Percentiles rank a stretch among this genome's conserved stretches.
phyloP scores from a whole-genome alignment of 176 grass and related monocot species.

The Ensete glaucum region DNA sequence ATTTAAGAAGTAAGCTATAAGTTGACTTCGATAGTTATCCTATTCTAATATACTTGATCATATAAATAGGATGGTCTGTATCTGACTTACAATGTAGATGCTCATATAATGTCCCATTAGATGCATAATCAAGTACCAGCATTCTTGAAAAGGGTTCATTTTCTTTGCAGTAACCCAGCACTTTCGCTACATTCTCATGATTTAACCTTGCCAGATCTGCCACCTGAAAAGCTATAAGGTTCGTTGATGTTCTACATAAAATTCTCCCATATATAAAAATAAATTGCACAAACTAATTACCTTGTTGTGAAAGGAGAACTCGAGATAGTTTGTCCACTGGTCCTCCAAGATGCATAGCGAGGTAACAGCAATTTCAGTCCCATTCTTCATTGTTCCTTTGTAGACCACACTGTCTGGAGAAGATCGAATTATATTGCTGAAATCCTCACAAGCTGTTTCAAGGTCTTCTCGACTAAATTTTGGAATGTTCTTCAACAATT shows the following conservation, averaged over 20 bases:
- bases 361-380: conserved; percentile 80
- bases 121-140: conserved; percentile 85
- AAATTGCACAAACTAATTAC: conserved; percentile 19
- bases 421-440: conserved; percentile 97
- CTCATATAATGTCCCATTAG: conserved; percentile 86
- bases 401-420: conserved; percentile 65
- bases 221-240: conserved; percentile 36
- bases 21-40: background rate
- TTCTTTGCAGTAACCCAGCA: conserved; percentile 89
- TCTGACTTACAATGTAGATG: conserved; percentile 70
- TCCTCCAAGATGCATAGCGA: conserved; percentile 61
- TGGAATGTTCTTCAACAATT: conserved; percentile 64
- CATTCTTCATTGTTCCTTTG: conserved; percentile 87
- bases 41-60: background rate
- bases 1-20: conserved; percentile 1
- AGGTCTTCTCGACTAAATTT: conserved; percentile 72
- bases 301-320: conserved; percentile 87
- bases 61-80: background rate
- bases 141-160: conserved; percentile 84
- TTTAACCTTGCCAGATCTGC: conserved; percentile 72
- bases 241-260: conserved; percentile 7
- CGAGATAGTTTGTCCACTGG: conserved; percentile 78
- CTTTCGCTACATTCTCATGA: conserved; percentile 76
- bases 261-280: background rate
- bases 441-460: conserved; percentile 96